Evolutionary conservation across 108 stramenopile genomes (phyloP).

Genomic region (Nitzschia sp.): DNA sequence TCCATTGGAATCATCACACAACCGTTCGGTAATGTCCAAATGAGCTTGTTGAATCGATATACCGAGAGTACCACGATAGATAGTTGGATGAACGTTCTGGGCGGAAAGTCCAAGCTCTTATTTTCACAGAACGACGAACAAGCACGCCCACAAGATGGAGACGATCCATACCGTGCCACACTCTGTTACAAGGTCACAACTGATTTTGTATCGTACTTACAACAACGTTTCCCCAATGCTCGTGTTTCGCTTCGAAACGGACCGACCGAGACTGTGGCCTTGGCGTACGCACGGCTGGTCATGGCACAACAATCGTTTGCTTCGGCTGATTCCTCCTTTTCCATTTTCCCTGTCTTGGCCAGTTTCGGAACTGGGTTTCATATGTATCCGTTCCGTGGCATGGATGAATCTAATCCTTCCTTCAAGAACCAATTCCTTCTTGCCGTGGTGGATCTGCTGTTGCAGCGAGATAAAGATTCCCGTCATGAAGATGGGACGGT

Average conservation of each 20-base stretch:
- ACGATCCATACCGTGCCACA: not conserved
- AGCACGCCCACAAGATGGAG: conserved; percentile 8
- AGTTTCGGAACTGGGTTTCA: conserved; percentile 3
- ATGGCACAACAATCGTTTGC: conserved; percentile 31
- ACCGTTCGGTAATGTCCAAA: conserved; percentile 17
- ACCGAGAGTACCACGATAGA: too few relatives aligned
- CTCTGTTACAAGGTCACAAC: not conserved
- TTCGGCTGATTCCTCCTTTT: conserved; percentile 6
- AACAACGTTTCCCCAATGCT: conserved; percentile 28
- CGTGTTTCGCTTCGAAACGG: conserved; percentile 32
- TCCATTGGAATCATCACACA: conserved; percentile 45
- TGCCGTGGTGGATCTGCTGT: not conserved
- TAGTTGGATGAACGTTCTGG: too few relatives aligned
- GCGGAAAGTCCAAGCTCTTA: too few relatives aligned
- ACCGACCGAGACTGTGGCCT: conserved; percentile 28
- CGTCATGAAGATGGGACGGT: not conserved
- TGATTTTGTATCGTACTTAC: conserved; percentile 13
- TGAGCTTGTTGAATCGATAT: not conserved
- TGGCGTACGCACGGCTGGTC: conserved; percentile 36
- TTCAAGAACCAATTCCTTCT: not conserved
- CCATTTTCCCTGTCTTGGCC: conserved; percentile 3
- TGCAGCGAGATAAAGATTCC: not conserved
- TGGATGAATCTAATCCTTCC: not conserved
- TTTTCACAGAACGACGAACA: not conserved
- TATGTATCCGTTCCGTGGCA: not conserved